Evolutionary conservation across 2,329 filamentous ascomycete species (phyloP).

Genomic region (Colletotrichum chlorophyti): DNA sequence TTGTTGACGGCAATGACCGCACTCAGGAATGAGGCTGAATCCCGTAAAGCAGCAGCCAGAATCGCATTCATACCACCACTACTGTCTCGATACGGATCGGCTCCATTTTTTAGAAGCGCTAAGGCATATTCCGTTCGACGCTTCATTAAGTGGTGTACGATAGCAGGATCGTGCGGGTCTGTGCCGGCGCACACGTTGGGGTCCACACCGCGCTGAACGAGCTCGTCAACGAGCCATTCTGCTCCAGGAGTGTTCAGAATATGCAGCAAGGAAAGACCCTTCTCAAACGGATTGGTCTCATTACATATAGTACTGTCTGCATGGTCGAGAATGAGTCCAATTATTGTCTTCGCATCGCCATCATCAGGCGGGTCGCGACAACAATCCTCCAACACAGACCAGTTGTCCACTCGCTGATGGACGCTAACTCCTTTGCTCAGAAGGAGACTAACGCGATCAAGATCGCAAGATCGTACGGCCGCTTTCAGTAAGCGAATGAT

Average conservation of each 20-base stretch:
- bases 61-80: not conserved
- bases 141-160: not conserved
- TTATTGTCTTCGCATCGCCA: not conserved
- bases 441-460: not conserved
- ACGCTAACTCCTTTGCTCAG: not conserved
- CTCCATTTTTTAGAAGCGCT: not conserved
- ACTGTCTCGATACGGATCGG: not conserved
- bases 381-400: not conserved
- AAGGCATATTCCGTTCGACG: not conserved
- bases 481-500: not conserved
- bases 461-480: not conserved
- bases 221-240: not conserved
- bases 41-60: not conserved
- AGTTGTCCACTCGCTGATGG: not conserved
- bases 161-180: not conserved
- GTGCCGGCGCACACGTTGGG: not conserved
- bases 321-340: not conserved
- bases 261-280: not conserved
- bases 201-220: not conserved
- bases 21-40: no score
- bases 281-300: not conserved
- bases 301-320: not conserved
- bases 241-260: rapidly evolving
- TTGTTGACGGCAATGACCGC: not conserved
- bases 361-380: not conserved